Evolutionary conservation across 768 basidiomycete genomes (phyloP).

Genomic region (Termitomyces sp.): DNA sequence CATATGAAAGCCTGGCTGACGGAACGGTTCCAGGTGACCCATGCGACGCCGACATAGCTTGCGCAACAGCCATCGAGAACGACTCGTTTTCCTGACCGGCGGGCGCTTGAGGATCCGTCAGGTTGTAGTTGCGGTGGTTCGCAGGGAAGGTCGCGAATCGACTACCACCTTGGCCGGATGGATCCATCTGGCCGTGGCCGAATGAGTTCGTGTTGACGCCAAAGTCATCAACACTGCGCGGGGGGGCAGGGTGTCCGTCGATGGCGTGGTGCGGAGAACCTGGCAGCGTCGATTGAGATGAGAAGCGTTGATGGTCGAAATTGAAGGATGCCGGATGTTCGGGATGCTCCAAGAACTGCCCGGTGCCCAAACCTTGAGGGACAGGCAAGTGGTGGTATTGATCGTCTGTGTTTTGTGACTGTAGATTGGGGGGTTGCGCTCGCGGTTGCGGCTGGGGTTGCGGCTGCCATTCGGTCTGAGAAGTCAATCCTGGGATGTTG

Average conservation of each 20-base stretch:
- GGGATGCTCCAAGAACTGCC: slow-evolving; percentile 23
- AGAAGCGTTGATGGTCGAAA: slow-evolving; percentile 6
- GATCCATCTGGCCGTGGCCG: slow-evolving; percentile 19
- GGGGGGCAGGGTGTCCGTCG: slow-evolving; percentile 1
- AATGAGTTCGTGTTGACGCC: slow-evolving; percentile 24
- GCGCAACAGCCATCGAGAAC: slow-evolving; percentile 32
- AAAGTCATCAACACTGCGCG: slow-evolving; percentile 36
- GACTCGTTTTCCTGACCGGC: slow-evolving; percentile 23
- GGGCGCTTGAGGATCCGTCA: slow-evolving; percentile 23
- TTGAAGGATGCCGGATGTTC: slow-evolving; percentile 11
- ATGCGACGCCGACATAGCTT: slow-evolving; percentile 22
- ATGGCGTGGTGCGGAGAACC: slow-evolving; percentile 10
- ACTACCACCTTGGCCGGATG: slow-evolving; percentile 27
- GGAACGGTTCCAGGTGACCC: slow-evolving; percentile 6
- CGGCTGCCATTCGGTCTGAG: slow-evolving; percentile 9
- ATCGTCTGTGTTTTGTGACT: neutral
- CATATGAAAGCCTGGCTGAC: neutral
- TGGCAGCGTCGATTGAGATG: slow-evolving; percentile 8
- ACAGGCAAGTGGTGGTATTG: slow-evolving; percentile 21
- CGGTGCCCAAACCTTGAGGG: slow-evolving; percentile 22
- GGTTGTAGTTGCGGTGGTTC: slow-evolving; percentile 27
- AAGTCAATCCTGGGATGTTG: slow-evolving; percentile 3
- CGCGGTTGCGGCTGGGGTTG: neutral
- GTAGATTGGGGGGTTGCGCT: neutral
- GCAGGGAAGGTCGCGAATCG: slow-evolving; percentile 70